These are phyloP conservation scores for Aspergillus taichungensis DNA, from an alignment of 495 filamentous ascomycete genomes.

Conservation along the genomic window DNA sequence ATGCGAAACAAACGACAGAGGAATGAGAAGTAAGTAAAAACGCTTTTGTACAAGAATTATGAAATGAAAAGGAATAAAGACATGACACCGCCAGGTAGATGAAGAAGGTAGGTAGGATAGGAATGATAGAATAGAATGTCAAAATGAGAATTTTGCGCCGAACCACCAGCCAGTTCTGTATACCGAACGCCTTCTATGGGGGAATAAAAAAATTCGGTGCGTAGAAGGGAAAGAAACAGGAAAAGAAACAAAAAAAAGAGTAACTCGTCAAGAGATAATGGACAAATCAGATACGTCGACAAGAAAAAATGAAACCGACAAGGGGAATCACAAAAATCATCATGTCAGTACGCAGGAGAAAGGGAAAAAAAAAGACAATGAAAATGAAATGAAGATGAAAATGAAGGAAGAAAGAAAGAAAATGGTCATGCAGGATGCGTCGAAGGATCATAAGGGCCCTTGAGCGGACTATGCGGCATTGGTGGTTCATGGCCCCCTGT, in stretches of 20 bases:
- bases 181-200: slow-evolving; percentile 43
- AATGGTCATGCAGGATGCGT: slow-evolving; percentile 22
- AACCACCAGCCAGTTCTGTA: slow-evolving; percentile 24
- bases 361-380: slow-evolving; percentile 10
- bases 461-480: slow-evolving; percentile 28
- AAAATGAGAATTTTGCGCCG: slow-evolving; percentile 20
- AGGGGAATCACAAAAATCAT: slow-evolving; percentile 24
- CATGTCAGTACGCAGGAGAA: slow-evolving; percentile 25
- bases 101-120: neutral
- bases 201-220: slow-evolving; percentile 30
- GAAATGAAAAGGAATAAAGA: slow-evolving; percentile 5
- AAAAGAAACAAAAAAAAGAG: slow-evolving; percentile 14
- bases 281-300: slow-evolving; percentile 17
- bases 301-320: slow-evolving; percentile 9
- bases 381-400: neutral
- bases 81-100: neutral
- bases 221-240: slow-evolving; percentile 8
- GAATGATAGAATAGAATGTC: neutral
- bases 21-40: slow-evolving; percentile 8
- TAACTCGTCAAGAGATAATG: slow-evolving; percentile 27
- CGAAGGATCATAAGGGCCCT: slow-evolving; percentile 27
- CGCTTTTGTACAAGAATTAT: slow-evolving; percentile 34
- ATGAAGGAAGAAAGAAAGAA: too few relatives aligned
- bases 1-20: neutral
- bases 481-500: slow-evolving; percentile 28